A percentile compares a stretch with the other conserved stretches of the same genome.
Conservation (phyloP, 2,329 filamentous ascomycete species). For the Aspergillus fischeri region DNA sequence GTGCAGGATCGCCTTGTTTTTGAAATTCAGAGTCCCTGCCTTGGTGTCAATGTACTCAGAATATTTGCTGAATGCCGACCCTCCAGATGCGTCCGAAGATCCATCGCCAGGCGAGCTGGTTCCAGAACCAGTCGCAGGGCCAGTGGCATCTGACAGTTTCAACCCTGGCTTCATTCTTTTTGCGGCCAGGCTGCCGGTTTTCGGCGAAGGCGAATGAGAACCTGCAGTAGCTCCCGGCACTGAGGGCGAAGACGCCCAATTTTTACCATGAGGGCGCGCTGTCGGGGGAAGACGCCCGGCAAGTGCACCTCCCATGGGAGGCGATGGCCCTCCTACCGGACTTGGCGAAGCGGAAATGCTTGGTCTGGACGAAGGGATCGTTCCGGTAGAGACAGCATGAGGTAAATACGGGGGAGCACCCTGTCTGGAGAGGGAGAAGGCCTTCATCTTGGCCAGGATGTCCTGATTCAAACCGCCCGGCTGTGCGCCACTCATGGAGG, state of each 20-base stretch:
- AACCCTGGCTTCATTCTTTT: slow-evolving; percentile 47
- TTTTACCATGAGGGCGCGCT: slow-evolving; percentile 28
- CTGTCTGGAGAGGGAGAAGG: slow-evolving; percentile 63
- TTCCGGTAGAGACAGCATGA: slow-evolving; percentile 32
- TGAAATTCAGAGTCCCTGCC: slow-evolving; percentile 86
- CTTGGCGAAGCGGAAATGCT: slow-evolving; percentile 2
- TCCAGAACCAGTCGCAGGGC: slow-evolving; percentile 46
- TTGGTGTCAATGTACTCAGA: slow-evolving; percentile 86
- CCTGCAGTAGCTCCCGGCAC: slow-evolving; percentile 29
- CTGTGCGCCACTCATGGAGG: slow-evolving; percentile 35
- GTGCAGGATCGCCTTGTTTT: slow-evolving; percentile 86
- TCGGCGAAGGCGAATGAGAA: slow-evolving; percentile 31
- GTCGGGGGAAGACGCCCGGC: slow-evolving; percentile 25
- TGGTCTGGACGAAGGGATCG: slow-evolving; percentile 22
- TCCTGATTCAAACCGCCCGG: slow-evolving; percentile 57
- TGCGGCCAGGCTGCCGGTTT: slow-evolving; percentile 43
- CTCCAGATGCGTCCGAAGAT: slow-evolving; percentile 19
- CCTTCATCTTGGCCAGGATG: slow-evolving; percentile 65
- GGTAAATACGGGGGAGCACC: slow-evolving; percentile 46
- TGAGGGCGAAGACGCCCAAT: slow-evolving; percentile 30
- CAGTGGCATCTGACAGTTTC: slow-evolving; percentile 47
- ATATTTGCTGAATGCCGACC: slow-evolving; percentile 61
- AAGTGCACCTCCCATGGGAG: slow-evolving; percentile 24
- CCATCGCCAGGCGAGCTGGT: slow-evolving; percentile 24
- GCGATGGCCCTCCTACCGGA: slow-evolving; percentile 10